Conservation (phyloP, 257 asterid genomes). For the Nicotiana tabacum region DNA sequence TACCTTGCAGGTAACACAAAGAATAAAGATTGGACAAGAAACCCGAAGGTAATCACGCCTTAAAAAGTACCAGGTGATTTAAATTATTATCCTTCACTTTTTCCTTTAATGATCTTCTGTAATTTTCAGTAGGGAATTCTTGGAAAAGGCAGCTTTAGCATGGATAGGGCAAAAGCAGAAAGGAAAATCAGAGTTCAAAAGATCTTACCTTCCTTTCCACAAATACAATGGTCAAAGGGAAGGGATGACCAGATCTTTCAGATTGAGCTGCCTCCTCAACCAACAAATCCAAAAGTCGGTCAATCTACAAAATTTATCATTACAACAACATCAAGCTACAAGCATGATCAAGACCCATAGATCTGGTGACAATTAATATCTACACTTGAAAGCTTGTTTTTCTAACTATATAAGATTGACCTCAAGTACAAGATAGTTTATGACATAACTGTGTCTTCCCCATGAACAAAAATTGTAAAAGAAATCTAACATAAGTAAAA, state of each 20-base stretch:
- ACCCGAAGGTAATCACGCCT: neutral
- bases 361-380: neutral
- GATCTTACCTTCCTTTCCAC: slow-evolving; percentile 79
- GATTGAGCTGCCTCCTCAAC: slow-evolving; percentile 79
- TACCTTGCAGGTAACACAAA: neutral
- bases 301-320: slow-evolving; percentile 48
- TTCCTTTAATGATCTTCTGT: neutral
- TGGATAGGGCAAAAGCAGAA: neutral
- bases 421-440: slow-evolving; percentile 2
- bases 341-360: neutral
- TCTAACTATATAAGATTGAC: neutral
- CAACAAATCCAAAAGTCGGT: slow-evolving; percentile 70
- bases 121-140: neutral
- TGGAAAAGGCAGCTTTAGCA: neutral
- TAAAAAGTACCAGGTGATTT: neutral
- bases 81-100: neutral
- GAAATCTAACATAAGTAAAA: neutral
- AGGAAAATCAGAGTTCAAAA: neutral
- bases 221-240: slow-evolving; percentile 87
- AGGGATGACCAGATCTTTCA: slow-evolving; percentile 54
- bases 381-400: neutral
- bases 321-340: neutral
- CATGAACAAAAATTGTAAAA: neutral
- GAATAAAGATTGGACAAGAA: neutral
- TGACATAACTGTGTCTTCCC: neutral